Percentiles rank a stretch among this genome's conserved stretches.
phyloP scores from a whole-genome alignment of 2,329 filamentous ascomycete species.

The Cryoendolithus antarcticus region DNA sequence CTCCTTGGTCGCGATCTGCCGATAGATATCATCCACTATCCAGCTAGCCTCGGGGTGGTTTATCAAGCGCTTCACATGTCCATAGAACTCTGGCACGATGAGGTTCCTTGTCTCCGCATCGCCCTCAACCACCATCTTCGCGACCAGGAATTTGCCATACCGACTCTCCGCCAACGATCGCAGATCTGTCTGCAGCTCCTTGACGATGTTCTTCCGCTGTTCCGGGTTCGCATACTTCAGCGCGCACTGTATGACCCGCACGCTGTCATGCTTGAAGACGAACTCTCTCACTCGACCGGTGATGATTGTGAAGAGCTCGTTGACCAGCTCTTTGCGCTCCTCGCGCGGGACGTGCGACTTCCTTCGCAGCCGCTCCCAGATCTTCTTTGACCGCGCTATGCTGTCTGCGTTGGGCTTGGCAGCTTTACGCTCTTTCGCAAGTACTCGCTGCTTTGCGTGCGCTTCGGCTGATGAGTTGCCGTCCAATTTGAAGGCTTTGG shows the following conservation, averaged over 20 bases:
- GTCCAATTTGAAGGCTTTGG: constrained; percentile 28
- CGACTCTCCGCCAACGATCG: constrained; percentile 78
- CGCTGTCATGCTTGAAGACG: constrained; percentile 95
- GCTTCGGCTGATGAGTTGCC: constrained; percentile 70
- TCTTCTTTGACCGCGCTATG: constrained; percentile 80
- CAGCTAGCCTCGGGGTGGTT: constrained; percentile 93
- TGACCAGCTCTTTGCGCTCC: constrained; percentile 74
- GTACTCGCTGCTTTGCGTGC: constrained; percentile 82
- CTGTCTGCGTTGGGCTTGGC: constrained; percentile 87
- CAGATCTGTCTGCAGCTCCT: constrained; percentile 76
- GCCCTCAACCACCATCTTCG: constrained; percentile 84
- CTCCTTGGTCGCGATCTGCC: constrained; percentile 69
- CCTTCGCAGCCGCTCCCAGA: constrained; percentile 86
- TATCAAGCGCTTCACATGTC: constrained; percentile 82
- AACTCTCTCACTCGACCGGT: constrained; percentile 88
- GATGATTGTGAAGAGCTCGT: constrained; percentile 83
- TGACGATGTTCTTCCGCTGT: constrained; percentile 75
- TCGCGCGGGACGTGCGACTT: constrained; percentile 89
- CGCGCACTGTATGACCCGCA: constrained; percentile 91
- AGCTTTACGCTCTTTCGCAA: constrained; percentile 78
- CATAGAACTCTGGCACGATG: constrained; percentile 90
- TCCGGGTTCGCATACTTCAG: constrained; percentile 85
- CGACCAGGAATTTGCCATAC: constrained; percentile 95
- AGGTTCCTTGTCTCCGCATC: constrained; percentile 76
- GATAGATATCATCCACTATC: constrained; percentile 96